phyloP scores from a whole-genome alignment of 768 basidiomycete species.

The Mycena vitilis region DNA sequence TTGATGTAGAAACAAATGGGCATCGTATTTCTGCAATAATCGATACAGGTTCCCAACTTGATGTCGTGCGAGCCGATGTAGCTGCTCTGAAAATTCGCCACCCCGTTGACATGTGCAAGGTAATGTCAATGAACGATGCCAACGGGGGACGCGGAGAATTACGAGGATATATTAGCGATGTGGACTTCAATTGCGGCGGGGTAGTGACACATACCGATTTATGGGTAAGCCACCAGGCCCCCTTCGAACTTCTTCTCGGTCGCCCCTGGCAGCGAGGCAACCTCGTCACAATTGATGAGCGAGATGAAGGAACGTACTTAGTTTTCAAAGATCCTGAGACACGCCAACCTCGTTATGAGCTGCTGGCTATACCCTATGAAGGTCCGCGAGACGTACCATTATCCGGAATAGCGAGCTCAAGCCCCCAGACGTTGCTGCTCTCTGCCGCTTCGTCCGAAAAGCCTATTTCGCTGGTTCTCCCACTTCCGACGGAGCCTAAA shows the following conservation, averaged over 20 bases:
- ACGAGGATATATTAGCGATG: conserved; percentile 36
- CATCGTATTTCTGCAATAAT: conserved; percentile 35
- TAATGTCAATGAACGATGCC: conserved; percentile 40
- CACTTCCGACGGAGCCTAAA: no score
- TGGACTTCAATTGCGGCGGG: conserved; percentile 38
- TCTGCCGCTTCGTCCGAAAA: no score
- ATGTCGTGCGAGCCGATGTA: conserved; percentile 24
- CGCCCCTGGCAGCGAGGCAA: conserved; percentile 29
- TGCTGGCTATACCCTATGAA: not conserved
- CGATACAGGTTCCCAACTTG: not conserved
- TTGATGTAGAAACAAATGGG: conserved; percentile 32
- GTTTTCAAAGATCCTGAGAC: not conserved
- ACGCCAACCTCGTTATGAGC: not conserved
- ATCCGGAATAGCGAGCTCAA: no score
- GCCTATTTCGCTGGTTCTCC: no score
- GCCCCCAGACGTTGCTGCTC: no score
- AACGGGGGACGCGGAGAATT: conserved; percentile 42
- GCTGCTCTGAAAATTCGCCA: conserved; percentile 16
- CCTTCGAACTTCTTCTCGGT: conserved; percentile 20
- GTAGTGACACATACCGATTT: conserved; percentile 36
- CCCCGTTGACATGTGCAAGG: conserved; percentile 31
- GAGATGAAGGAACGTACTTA: conserved; percentile 31
- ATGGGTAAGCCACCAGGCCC: conserved; percentile 34
- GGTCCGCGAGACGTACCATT: no score
- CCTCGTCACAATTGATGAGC: conserved; percentile 37